Evolutionary conservation across 2,329 filamentous ascomycete species (phyloP).

Genomic region (Didymella sp.): DNA sequence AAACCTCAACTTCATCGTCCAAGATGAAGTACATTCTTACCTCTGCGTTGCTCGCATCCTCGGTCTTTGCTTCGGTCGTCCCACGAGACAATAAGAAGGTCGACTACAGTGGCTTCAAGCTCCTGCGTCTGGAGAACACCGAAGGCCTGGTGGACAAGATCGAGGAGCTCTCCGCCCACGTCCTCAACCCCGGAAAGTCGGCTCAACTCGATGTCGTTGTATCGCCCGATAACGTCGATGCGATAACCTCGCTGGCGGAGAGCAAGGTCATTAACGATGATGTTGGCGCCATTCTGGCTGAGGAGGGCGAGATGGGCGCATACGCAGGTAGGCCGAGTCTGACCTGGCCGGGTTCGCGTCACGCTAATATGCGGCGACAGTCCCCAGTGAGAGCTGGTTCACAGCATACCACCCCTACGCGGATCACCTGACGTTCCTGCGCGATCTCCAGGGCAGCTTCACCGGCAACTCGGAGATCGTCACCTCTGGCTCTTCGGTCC

Average conservation of each 20-base stretch:
- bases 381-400: conserved; percentile 47
- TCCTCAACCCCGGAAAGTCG: conserved; percentile 43
- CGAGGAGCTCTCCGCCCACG: conserved; percentile 41
- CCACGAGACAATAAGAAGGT: conserved; percentile 40
- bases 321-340: conserved; percentile 35
- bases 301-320: conserved; percentile 39
- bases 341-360: background rate
- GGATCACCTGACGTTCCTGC: conserved; percentile 44
- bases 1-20: conserved; percentile 7
- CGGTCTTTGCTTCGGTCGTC: conserved; percentile 35
- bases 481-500: conserved; percentile 41
- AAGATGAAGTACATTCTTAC: conserved; percentile 43
- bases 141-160: conserved; percentile 38
- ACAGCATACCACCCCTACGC: conserved; percentile 48
- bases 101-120: conserved; percentile 49
- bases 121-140: conserved; percentile 40
- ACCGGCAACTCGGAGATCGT: conserved; percentile 45
- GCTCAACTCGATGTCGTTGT: conserved; percentile 46
- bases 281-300: conserved; percentile 43
- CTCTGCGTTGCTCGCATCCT: conserved; percentile 35
- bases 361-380: conserved; percentile 21
- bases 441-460: conserved; percentile 43
- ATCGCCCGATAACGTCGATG: conserved; percentile 42
- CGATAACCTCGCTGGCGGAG: conserved; percentile 36
- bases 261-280: conserved; percentile 44